Evolutionary conservation across 345 rosid species (phyloP), one percentile per base, ranked within the genome.

Genomic region (Citrus australasica): DNA sequence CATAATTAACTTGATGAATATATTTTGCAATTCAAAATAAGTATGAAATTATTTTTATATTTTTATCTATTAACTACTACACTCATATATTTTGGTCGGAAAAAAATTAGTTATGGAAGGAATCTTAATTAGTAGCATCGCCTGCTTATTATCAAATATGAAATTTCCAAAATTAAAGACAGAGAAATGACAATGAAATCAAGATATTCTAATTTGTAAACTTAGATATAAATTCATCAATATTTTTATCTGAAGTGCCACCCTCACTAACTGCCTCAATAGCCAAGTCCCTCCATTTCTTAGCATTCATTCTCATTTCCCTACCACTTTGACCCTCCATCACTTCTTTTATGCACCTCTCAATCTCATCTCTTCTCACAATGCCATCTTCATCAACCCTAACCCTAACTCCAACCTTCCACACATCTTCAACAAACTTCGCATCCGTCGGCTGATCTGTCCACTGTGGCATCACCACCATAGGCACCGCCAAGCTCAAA

Each of bases 231-330:
- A 90, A 89, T 68, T 85, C 83, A 14, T 86, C 69, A 3, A 88
- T 80, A 60, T 79, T 83, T 72, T 78, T 78, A 51, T 90, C 89
- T 4, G 94, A 90, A 74, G 77, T 92, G 69, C 92, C 92, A 24
- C 87, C 93, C 75, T 85, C 82, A 37, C 42, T 22, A 4, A 73
- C 76, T 33, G 84, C 86, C 64, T 84, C 76, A 10, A 74, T 35
- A 24, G 80, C 80, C 69, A 78, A 79, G n/a, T 71, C 76, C 9
- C 61, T 78, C 84, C 82, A 81, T 64, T 75, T 66, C 68, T 32
- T 16, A 22, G 62, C 21, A 59, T 75, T 80, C 21, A 14, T 30
- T 51, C 22, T 80, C 40, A 78, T 35, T 17, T 76, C 75, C 38
- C n/a, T 67, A 2, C 73, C 73, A 69, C 32, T 77, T 22, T 53